A percentile compares a stretch with the other conserved stretches of the same genome.
phyloP scores from a whole-genome alignment of 306 rosid species.

The peach (Prunus persica) region DNA sequence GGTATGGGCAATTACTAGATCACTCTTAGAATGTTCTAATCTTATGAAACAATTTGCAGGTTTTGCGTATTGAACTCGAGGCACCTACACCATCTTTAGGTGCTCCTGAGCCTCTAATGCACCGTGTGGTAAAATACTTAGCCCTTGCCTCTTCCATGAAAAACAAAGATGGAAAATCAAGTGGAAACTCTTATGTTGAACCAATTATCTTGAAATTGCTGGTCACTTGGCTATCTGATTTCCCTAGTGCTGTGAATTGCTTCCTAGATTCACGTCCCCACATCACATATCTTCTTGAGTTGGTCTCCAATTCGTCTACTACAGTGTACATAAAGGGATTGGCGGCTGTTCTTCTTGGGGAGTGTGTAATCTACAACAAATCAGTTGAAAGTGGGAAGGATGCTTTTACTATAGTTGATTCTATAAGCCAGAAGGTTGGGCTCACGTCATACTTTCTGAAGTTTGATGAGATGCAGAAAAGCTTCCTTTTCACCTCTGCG shows the following conservation, averaged over 20 bases:
- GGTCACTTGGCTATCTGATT: slow-evolving; percentile 79
- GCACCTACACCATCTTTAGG: slow-evolving; percentile 75
- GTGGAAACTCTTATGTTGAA: slow-evolving; percentile 54
- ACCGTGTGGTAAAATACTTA: slow-evolving; percentile 79
- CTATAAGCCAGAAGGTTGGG: slow-evolving; percentile 82
- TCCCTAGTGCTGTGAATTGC: slow-evolving; percentile 80
- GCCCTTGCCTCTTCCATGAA: slow-evolving; percentile 83
- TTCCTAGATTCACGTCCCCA: slow-evolving; percentile 92
- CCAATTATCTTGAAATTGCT: slow-evolving; percentile 75
- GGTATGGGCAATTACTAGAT: not conserved
- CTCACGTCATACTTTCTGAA: slow-evolving; percentile 76
- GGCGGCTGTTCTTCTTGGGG: slow-evolving; percentile 84
- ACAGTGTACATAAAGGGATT: slow-evolving; percentile 76
- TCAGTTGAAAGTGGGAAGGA: slow-evolving; percentile 63
- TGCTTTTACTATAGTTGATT: slow-evolving; percentile 77
- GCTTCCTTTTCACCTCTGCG: slow-evolving; percentile 50
- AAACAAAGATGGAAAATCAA: slow-evolving; percentile 67
- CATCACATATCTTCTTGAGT: slow-evolving; percentile 82
- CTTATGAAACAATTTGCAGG: slow-evolving; percentile 49
- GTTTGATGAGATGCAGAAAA: slow-evolving; percentile 83
- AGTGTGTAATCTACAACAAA: slow-evolving; percentile 83
- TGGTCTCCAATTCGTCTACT: slow-evolving; percentile 64
- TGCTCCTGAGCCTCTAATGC: slow-evolving; percentile 77
- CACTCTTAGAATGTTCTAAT: not conserved
- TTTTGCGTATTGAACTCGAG: slow-evolving; percentile 73